Evolutionary conservation across 2,329 filamentous ascomycete species (phyloP).

Genomic region (Colletotrichum phormii): DNA sequence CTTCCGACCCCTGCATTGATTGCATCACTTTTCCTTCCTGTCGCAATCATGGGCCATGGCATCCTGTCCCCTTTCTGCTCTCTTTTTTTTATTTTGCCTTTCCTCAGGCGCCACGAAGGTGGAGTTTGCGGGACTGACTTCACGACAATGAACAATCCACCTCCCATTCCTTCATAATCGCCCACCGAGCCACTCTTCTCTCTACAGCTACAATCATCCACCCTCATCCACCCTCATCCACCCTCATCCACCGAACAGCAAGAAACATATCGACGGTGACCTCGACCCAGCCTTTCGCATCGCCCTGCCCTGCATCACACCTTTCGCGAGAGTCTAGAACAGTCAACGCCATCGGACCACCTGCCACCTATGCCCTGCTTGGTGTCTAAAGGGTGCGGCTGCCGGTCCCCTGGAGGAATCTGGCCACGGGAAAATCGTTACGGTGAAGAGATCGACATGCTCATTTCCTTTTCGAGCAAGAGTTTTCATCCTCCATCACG

Average conservation of each 20-base stretch:
- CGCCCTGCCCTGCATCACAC: constrained; percentile 1
- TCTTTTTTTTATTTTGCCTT: neutral
- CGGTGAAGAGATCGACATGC: constrained; percentile 29
- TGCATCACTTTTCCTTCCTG: constrained; percentile 37
- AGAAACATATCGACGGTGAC: neutral
- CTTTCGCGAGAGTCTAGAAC: constrained; percentile 29
- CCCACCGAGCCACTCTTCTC: neutral
- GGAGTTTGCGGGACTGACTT: neutral
- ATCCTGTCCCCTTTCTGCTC: neutral
- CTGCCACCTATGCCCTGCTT: constrained; percentile 15
- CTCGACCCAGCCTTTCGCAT: neutral
- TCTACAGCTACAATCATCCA: neutral
- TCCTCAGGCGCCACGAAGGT: neutral
- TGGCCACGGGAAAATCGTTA: constrained; percentile 26
- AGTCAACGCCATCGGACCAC: constrained; percentile 32
- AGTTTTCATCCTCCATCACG: constrained; percentile 15
- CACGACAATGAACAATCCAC: neutral
- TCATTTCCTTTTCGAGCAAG: constrained; percentile 10
- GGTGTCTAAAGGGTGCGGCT: constrained; percentile 22
- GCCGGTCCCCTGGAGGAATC: constrained; percentile 25
- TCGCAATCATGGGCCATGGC: constrained; percentile 13
- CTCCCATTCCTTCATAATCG: constrained; percentile 5
- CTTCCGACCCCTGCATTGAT: constrained; percentile 37
- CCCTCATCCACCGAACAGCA: too few relatives aligned
- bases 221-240: neutral